These are phyloP conservation scores for Monosporascus cannonballus DNA, from an alignment of 2,329 filamentous ascomycete species.

Conservation along the genomic window DNA sequence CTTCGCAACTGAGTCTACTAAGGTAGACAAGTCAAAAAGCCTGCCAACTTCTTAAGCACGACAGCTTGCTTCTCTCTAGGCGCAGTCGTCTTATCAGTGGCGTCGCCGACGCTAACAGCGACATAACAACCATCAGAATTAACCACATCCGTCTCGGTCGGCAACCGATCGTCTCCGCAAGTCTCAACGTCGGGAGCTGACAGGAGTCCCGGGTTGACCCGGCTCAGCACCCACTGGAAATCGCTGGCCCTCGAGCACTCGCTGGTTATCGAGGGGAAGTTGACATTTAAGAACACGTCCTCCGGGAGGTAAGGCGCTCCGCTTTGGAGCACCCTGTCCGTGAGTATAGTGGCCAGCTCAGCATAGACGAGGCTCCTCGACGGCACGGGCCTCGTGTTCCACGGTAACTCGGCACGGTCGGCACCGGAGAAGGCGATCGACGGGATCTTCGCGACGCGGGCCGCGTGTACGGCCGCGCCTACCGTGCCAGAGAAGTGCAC, in stretches of 20 bases:
- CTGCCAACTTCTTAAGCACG: constrained; percentile 44
- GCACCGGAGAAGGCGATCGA: constrained; percentile 62
- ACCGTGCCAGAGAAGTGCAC: constrained; percentile 61
- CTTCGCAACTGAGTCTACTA: constrained; percentile 3
- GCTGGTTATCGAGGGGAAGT: constrained; percentile 51
- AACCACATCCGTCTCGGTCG: constrained; percentile 51
- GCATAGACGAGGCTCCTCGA: constrained; percentile 55
- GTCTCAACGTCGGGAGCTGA: constrained; percentile 48
- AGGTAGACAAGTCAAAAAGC: constrained; percentile 41
- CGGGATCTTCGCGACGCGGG: constrained; percentile 48
- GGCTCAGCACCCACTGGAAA: constrained; percentile 59
- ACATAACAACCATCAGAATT: constrained; percentile 49
- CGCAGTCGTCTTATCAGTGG: constrained; percentile 54
- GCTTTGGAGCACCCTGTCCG: constrained; percentile 45
- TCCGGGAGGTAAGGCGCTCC: constrained; percentile 58
- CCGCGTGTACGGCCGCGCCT: constrained; percentile 57
- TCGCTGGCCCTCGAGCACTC: constrained; percentile 45
- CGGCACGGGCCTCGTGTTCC: constrained; percentile 47
- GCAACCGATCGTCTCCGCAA: constrained; percentile 50
- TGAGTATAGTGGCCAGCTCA: constrained; percentile 53
- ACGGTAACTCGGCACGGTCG: constrained; percentile 44
- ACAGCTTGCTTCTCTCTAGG: constrained; percentile 42
- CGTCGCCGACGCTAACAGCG: constrained; percentile 57
- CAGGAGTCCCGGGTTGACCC: constrained; percentile 52
- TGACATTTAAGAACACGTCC: constrained; percentile 61